Evolutionary conservation across 129 eudicot genomes (phyloP).

Genomic region (Calendula officinalis): DNA sequence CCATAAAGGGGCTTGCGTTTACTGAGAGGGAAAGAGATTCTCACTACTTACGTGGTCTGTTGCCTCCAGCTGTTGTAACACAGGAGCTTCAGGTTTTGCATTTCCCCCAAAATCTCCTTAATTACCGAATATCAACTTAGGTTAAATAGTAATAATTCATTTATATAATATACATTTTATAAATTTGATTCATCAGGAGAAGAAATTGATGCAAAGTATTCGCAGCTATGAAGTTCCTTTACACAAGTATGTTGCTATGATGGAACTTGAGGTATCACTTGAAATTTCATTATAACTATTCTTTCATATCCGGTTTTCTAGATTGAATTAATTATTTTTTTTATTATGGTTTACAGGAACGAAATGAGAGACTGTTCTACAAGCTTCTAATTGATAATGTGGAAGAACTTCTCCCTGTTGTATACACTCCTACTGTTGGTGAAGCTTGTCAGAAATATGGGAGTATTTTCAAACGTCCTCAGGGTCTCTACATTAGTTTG

Average conservation of each 20-base stretch:
- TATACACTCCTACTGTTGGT: slow-evolving; percentile 46
- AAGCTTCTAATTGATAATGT: slow-evolving; percentile 20
- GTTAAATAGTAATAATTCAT: neutral
- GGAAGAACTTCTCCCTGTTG: slow-evolving; percentile 4
- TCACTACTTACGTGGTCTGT: slow-evolving; percentile 83
- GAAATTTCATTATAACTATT: neutral
- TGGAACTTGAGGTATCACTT: slow-evolving; percentile 86
- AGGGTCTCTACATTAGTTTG: slow-evolving; percentile 92
- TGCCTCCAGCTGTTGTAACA: slow-evolving; percentile 61
- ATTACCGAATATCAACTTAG: neutral
- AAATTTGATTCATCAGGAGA: slow-evolving; percentile 53
- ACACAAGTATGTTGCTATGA: slow-evolving; percentile 83
- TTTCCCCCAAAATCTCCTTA: neutral
- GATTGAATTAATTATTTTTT: neutral
- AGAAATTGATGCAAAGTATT: slow-evolving; percentile 69
- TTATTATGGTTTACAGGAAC: slow-evolving; percentile 10
- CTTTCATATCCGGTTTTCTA: slow-evolving; percentile 1
- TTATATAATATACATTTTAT: neutral
- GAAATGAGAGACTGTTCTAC: slow-evolving; percentile 23
- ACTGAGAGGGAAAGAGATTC: slow-evolving; percentile 85
- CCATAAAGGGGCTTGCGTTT: slow-evolving; percentile 90
- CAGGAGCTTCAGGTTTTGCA: slow-evolving; percentile 77
- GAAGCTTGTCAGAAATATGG: slow-evolving; percentile 99
- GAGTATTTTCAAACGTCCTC: slow-evolving; percentile 81
- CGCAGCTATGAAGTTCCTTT: slow-evolving; percentile 81